These are phyloP conservation scores for Candida succiphila DNA, from an alignment of 805 yeast species.

Conservation along the genomic window DNA sequence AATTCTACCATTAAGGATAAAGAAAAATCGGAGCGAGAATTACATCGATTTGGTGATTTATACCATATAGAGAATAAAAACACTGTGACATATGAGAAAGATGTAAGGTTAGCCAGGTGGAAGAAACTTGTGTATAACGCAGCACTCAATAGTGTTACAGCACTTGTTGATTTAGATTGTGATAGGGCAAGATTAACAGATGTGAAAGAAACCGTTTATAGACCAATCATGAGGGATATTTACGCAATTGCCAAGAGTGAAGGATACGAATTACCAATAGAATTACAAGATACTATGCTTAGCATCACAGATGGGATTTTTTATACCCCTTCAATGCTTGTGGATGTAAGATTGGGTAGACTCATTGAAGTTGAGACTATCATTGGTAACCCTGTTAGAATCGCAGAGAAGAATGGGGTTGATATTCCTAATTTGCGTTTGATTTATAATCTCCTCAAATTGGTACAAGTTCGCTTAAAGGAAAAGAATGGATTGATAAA, in stretches of 20 bases:
- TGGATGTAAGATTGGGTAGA: slow-evolving; percentile 28
- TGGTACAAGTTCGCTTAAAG: slow-evolving; percentile 50
- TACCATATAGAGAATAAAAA: slow-evolving; percentile 17
- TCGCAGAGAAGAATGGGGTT: slow-evolving; percentile 29
- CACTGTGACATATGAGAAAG: slow-evolving; percentile 15
- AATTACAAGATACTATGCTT: slow-evolving; percentile 23
- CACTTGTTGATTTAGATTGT: slow-evolving; percentile 25
- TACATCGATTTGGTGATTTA: slow-evolving; percentile 17
- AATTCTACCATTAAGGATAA: slow-evolving; percentile 13
- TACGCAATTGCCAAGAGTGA: slow-evolving; percentile 34
- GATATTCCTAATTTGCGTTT: slow-evolving; percentile 46
- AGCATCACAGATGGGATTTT: slow-evolving; percentile 25
- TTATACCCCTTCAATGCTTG: slow-evolving; percentile 36
- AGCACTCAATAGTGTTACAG: slow-evolving; percentile 30
- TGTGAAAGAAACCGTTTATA: slow-evolving; percentile 12
- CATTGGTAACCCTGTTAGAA: slow-evolving; percentile 26
- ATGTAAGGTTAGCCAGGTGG: slow-evolving; percentile 29
- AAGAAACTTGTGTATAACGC: slow-evolving; percentile 34
- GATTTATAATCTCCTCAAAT: slow-evolving; percentile 45
- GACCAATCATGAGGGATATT: slow-evolving; percentile 35
- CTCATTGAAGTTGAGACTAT: slow-evolving; percentile 32
- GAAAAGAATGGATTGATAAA: slow-evolving; percentile 28
- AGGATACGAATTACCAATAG: slow-evolving; percentile 27
- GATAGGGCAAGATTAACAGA: slow-evolving; percentile 20
- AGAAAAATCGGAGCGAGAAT: slow-evolving; percentile 11